Conservation (phyloP, 371 early-diverging fungal species). For the Homolaphlyctis polyrhiza region DNA sequence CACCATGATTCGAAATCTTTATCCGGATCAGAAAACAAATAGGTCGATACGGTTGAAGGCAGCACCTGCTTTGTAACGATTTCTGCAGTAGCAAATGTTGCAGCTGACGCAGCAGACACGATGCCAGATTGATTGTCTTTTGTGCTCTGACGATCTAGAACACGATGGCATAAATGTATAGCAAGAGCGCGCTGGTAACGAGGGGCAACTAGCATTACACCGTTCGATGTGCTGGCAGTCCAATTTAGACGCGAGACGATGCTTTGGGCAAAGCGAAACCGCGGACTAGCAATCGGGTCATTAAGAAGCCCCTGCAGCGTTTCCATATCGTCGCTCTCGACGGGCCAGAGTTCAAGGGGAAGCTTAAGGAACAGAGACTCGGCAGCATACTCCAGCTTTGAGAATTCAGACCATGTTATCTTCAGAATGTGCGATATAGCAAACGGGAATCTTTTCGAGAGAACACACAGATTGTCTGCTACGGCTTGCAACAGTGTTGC, state of each 20-base stretch:
- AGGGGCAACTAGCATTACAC: slow-evolving; percentile 15
- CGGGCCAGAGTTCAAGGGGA: slow-evolving; percentile 22
- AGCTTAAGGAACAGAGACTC: slow-evolving; percentile 17
- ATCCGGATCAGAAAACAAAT: background rate
- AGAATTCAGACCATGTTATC: slow-evolving; percentile 17
- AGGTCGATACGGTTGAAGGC: background rate
- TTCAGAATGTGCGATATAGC: slow-evolving; percentile 15
- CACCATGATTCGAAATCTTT: slow-evolving; percentile 29
- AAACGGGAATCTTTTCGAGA: slow-evolving; percentile 11
- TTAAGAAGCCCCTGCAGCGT: slow-evolving; percentile 27
- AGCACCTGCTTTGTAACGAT: slow-evolving; percentile 10
- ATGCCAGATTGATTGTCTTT: slow-evolving; percentile 10
- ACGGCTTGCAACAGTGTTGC: slow-evolving; percentile 7
- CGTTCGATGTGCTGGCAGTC: slow-evolving; percentile 4
- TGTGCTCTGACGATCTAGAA: slow-evolving; percentile 20
- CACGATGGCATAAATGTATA: slow-evolving; percentile 22
- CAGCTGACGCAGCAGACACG: slow-evolving; percentile 14
- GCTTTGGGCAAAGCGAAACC: slow-evolving; percentile 21
- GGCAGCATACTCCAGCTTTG: slow-evolving; percentile 9
- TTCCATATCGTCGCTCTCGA: slow-evolving; percentile 19
- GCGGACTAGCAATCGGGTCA: slow-evolving; percentile 20
- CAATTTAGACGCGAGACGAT: slow-evolving; percentile 24
- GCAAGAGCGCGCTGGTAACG: slow-evolving; percentile 23
- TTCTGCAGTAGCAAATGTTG: slow-evolving; percentile 17
- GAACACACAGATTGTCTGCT: slow-evolving; percentile 6